phyloP scores from a whole-genome alignment of 164 flowering plant species.

The Vitis amurensis region DNA sequence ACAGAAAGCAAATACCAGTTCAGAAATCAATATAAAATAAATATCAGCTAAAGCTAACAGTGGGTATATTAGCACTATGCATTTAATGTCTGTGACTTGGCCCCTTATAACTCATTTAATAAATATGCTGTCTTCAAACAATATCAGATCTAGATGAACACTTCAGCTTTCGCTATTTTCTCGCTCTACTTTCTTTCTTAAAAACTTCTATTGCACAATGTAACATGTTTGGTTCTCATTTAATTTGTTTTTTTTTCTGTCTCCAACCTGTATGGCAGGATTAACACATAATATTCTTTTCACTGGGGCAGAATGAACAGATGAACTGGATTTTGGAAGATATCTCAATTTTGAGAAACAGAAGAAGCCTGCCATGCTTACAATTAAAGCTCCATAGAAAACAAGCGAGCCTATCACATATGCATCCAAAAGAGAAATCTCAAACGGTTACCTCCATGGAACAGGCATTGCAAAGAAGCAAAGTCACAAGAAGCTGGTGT shows the following conservation, averaged over 20 bases:
- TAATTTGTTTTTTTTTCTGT: too few species aligned
- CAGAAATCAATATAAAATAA: neutral
- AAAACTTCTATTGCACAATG: too few species aligned
- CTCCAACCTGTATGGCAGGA: too few species aligned
- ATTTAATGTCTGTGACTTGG: too few species aligned
- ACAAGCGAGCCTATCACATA: neutral
- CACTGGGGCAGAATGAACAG: too few species aligned
- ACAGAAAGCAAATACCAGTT: neutral
- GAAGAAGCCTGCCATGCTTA: neutral
- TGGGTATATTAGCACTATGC: neutral
- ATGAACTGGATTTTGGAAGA: neutral
- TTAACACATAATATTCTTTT: too few species aligned
- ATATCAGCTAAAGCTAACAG: neutral
- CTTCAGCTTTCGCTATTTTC: too few species aligned
- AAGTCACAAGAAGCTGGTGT: conserved; percentile 92
- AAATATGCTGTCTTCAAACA: too few species aligned
- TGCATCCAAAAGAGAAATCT: neutral
- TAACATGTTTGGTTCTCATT: too few species aligned
- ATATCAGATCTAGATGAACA: too few species aligned
- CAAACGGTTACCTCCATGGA: conserved; percentile 84
- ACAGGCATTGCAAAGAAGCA: conserved; percentile 91
- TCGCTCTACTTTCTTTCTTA: too few species aligned
- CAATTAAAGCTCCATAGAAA: neutral
- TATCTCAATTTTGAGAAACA: neutral
- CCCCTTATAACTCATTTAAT: too few species aligned